Base-by-base conservation (phyloP, 108 stramenopile species). In the Fistulifera pelliculosa region DNA sequence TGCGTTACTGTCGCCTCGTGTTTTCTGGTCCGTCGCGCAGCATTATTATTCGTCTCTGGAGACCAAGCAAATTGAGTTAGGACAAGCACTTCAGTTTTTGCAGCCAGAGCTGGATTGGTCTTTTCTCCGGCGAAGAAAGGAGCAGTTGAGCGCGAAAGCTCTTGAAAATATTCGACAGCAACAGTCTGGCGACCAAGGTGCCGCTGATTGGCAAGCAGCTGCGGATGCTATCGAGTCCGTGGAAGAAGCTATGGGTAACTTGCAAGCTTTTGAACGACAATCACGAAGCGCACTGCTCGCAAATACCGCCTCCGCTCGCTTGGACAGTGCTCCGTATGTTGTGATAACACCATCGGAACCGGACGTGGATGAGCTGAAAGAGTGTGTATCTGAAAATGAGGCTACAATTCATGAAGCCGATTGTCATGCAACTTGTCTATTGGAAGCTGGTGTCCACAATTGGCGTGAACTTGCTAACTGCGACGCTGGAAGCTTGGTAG, bases 381-480 rank as follows among this genome's bases (percentile, higher is more conserved):
- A 83, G 55, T 90, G 89, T 45, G 83, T 85, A 31, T 27, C 27
- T 22, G 73, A 11, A 65, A 18, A 48, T 27, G 38, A 31, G 8
- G 24, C 24, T 52, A 58, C 17, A 11, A 17, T 40, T 1, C 28
- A 0, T 41, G 44, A 18, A 17, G 50, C 1, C 52, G 23, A 22
- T 49, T 63, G 41, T 58, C 61, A 24, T 53, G 49, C 3, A 17
- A 45, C 25, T 41, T 81, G 10, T 62, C 77, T 44, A 41, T 44
- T 31, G 27, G 11, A 60, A 12, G 65, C 55, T 26, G 27, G 43
- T 5, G 60, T 82, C 52, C 61, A 71, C 56, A 77, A 92, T 39
- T 92, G 85, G 90, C 60, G 90, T 54, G 75, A 85, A 58, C 49
- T 91, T 35, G 90, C 86, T 19, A 81, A 83, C 69, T 65, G 61